Conservation (phyloP, 2,329 filamentous ascomycete genomes). For the Albifimbria verrucaria region DNA sequence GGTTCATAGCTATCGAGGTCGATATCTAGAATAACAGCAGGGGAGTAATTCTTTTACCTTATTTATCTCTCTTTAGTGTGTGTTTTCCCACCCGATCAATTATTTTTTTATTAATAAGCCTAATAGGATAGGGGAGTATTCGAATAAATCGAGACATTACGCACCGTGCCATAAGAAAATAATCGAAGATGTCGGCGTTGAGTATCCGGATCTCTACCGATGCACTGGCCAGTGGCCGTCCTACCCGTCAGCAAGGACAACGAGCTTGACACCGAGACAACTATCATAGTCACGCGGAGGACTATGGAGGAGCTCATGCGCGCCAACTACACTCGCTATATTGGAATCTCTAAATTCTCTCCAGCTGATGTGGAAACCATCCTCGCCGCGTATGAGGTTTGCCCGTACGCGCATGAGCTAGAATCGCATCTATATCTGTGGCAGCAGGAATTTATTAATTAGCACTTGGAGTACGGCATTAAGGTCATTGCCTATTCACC, state of each 20-base stretch:
- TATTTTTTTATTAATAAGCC: too few species aligned
- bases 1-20: too few species aligned
- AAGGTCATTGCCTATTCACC: slow-evolving; percentile 18
- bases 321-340: slow-evolving; percentile 18
- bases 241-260: slow-evolving; percentile 10
- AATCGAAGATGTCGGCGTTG: slow-evolving; percentile 26
- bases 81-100: too few species aligned
- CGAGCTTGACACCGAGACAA: slow-evolving; percentile 14
- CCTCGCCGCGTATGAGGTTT: slow-evolving; percentile 26
- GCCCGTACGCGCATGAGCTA: slow-evolving; percentile 22
- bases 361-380: slow-evolving; percentile 45
- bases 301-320: slow-evolving; percentile 24
- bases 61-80: too few species aligned
- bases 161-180: slow-evolving; percentile 21
- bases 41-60: too few species aligned
- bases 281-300: slow-evolving; percentile 26
- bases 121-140: too few species aligned
- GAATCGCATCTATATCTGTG: slow-evolving; percentile 62
- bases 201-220: slow-evolving; percentile 28
- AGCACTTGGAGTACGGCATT: slow-evolving; percentile 22
- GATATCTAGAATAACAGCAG: too few species aligned
- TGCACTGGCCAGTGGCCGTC: slow-evolving; percentile 23
- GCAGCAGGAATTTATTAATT: slow-evolving; percentile 21
- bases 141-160: too few species aligned
- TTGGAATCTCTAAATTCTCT: slow-evolving; percentile 57